phyloP scores from a whole-genome alignment of 2,329 filamentous ascomycete genomes.

The Cercospora janseana region DNA sequence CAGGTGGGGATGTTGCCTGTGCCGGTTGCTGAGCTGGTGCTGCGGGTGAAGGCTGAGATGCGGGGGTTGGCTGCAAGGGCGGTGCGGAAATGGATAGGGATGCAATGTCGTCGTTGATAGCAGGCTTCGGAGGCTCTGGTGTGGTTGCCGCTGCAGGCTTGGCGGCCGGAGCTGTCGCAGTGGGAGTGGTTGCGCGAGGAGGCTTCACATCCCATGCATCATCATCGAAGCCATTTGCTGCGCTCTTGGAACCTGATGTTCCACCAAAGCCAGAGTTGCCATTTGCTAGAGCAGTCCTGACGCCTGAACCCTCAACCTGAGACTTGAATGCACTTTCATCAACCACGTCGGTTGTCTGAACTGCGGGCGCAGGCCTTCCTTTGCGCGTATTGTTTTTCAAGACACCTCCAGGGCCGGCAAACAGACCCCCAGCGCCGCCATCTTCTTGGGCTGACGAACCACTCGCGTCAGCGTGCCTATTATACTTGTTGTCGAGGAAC shows the following conservation, averaged over 20 bases:
- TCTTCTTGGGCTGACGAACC: conserved; percentile 59
- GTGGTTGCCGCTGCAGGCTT: conserved; percentile 34
- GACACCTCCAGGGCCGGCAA: conserved; percentile 87
- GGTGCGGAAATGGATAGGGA: conserved; percentile 64
- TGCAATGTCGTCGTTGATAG: conserved; percentile 67
- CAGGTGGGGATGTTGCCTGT: conserved; percentile 25
- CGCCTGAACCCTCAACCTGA: conserved; percentile 48
- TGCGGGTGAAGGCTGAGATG: conserved; percentile 47
- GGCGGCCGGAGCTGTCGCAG: conserved; percentile 37
- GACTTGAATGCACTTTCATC: conserved; percentile 81
- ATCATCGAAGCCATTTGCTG: conserved; percentile 75
- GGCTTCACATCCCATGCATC: conserved; percentile 97
- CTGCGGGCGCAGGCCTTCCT: conserved; percentile 80
- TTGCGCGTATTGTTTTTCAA: conserved; percentile 94
- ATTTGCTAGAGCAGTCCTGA: conserved; percentile 45
- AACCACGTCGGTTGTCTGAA: conserved; percentile 80
- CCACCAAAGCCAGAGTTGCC: conserved; percentile 44
- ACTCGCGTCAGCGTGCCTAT: conserved; percentile 49
- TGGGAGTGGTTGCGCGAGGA: conserved; percentile 55
- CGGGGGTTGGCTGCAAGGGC: conserved; percentile 57
- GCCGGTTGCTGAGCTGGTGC: conserved; percentile 44
- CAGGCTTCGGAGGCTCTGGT: conserved; percentile 46
- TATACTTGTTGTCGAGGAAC: conserved; percentile 75
- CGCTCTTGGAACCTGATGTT: too few relatives aligned
- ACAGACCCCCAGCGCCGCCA: conserved; percentile 65